These are phyloP conservation scores for Aureobasidium sp. DNA, from an alignment of 2,329 filamentous ascomycete genomes.

Conservation along the genomic window DNA sequence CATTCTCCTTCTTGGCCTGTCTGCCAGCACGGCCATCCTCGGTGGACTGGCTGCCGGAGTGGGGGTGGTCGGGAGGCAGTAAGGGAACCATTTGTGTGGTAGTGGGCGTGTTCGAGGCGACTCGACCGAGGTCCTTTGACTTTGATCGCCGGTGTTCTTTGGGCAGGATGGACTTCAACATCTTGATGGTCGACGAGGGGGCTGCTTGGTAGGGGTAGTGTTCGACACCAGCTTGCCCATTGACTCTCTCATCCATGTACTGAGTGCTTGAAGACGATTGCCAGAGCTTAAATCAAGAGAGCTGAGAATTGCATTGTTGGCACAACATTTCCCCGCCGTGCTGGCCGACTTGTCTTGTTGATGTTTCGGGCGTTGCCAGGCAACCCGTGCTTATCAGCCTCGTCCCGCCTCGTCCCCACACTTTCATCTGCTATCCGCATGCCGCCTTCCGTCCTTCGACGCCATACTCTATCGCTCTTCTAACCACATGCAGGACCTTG, in stretches of 20 bases:
- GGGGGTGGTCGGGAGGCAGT: slow-evolving; percentile 45
- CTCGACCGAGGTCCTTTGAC: slow-evolving; percentile 38
- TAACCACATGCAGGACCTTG: slow-evolving; percentile 1
- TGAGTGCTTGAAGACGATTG: neutral
- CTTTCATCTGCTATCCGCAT: neutral
- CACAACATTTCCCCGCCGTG: slow-evolving; percentile 3
- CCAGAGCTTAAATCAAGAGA: neutral
- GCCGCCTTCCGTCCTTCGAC: neutral
- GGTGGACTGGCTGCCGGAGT: slow-evolving; percentile 25
- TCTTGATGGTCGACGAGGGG: slow-evolving; percentile 24
- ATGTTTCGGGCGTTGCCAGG: slow-evolving; percentile 8
- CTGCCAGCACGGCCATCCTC: slow-evolving; percentile 24
- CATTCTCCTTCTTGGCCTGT: slow-evolving; percentile 14
- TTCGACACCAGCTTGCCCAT: neutral
- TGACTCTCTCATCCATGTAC: slow-evolving; percentile 10
- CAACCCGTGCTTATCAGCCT: slow-evolving; percentile 10
- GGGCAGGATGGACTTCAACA: slow-evolving; percentile 47
- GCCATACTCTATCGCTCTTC: neutral
- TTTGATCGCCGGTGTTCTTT: slow-evolving; percentile 37
- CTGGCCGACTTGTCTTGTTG: neutral
- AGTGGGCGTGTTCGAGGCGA: slow-evolving; percentile 23
- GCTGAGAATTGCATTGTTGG: neutral
- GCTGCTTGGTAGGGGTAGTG: neutral
- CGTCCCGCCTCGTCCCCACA: neutral
- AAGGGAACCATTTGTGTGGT: slow-evolving; percentile 32